These are phyloP conservation scores for Flaveria brownii DNA, from an alignment of 129 eudicot species.

Conservation along the genomic window DNA sequence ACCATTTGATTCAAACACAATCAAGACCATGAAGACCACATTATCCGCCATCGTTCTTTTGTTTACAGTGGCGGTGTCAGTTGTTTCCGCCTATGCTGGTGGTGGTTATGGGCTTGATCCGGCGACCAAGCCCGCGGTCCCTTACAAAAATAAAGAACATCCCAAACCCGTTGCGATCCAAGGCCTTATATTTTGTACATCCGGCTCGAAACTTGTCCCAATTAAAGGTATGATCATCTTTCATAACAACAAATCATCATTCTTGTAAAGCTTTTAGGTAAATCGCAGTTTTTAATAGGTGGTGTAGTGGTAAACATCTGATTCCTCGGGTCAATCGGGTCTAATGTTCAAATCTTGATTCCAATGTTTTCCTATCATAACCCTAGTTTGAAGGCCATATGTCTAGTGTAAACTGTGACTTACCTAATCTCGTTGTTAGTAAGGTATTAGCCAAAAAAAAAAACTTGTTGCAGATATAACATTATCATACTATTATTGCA, in stretches of 20 bases:
- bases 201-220: slow-evolving; percentile 39
- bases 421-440: no score
- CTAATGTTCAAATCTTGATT: no score
- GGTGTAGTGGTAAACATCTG: no score
- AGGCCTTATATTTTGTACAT: slow-evolving; percentile 58
- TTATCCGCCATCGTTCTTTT: slow-evolving; percentile 21
- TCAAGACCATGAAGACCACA: slow-evolving; percentile 28
- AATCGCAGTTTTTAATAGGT: no score
- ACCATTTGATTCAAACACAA: neutral
- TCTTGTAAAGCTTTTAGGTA: no score
- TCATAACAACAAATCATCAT: neutral
- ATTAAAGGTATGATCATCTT: slow-evolving; percentile 41
- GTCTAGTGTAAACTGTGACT: no score
- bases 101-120: slow-evolving; percentile 28
- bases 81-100: slow-evolving; percentile 2
- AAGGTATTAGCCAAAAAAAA: neutral
- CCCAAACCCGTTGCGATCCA: slow-evolving; percentile 40
- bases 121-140: slow-evolving; percentile 6
- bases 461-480: neutral
- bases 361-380: no score
- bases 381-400: no score
- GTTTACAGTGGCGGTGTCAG: neutral
- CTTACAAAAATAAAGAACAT: slow-evolving; percentile 12
- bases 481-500: neutral
- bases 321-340: no score